Conservation (phyloP, 2,329 filamentous ascomycete species). For the Bertia moriformis region DNA sequence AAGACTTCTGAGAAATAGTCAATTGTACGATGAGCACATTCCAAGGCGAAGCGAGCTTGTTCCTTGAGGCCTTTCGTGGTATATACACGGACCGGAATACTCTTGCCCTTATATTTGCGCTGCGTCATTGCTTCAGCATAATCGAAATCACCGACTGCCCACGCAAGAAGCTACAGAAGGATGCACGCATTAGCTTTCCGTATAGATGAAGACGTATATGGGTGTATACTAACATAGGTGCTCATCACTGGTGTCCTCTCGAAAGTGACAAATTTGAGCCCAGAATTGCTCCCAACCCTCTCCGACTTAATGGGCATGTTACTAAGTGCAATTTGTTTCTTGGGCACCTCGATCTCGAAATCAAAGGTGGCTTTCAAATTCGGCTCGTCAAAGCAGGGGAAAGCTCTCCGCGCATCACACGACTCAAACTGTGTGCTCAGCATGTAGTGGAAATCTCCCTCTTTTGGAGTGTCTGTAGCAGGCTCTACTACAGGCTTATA, state of each 20-base stretch:
- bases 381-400: slow-evolving; percentile 96
- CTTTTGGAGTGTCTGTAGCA: slow-evolving; percentile 63
- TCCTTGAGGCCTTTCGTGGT: slow-evolving; percentile 88
- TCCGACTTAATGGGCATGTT: slow-evolving; percentile 84
- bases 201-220: background rate
- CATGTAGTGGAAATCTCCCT: slow-evolving; percentile 56
- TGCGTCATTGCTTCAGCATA: slow-evolving; percentile 86
- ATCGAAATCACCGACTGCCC: slow-evolving; percentile 94
- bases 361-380: slow-evolving; percentile 95
- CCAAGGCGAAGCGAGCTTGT: slow-evolving; percentile 75
- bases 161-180: slow-evolving; percentile 48
- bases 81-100: slow-evolving; percentile 85
- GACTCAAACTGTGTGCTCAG: slow-evolving; percentile 95
- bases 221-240: slow-evolving; percentile 36
- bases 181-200: background rate
- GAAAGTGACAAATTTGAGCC: slow-evolving; percentile 64
- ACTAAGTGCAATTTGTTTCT: slow-evolving; percentile 74
- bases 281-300: slow-evolving; percentile 34
- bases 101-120: slow-evolving; percentile 80
- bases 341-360: slow-evolving; percentile 79
- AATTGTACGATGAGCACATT: slow-evolving; percentile 83
- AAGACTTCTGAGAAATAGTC: slow-evolving; percentile 96
- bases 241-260: slow-evolving; percentile 81
- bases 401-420: slow-evolving; percentile 84
- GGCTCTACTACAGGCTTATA: slow-evolving; percentile 70